Evolutionary conservation across 1,139 yeast genomes (phyloP), one percentile per base, ranked within the genome.

Genomic region (Pichia terricola): DNA sequence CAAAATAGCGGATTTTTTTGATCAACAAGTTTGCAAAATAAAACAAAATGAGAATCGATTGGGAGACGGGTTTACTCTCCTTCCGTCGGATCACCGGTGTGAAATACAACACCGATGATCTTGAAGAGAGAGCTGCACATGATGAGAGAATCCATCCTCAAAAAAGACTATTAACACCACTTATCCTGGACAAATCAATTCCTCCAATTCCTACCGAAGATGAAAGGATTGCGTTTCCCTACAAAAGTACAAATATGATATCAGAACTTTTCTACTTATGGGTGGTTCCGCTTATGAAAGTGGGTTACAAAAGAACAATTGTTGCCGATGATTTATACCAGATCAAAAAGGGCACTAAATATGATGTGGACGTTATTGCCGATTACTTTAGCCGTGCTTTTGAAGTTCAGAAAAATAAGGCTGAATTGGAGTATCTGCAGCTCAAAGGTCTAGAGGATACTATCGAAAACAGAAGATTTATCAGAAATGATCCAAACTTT

Each of bases 231-330:
- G 58, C 54, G 2, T 74, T 64, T 53, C 81, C 80, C 0, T 58
- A 62, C 43, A 53, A 57, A 38, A 58, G 54, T 36, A 56, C 68
- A 1, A 66, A 66, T 45, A 47, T 65, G 6, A 26, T 70, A 10
- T 66, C 67, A 22, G 59, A 52, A 39, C 22, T 66, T 2, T 72
- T 78, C 39, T 77, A 77, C 52, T 61, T 69, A 59, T 82, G 91
- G 91, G 66, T 79, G 37, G 49, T 63, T 16, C 84, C 86, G 0
- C 48, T 81, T 3, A 54, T 82, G 55, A 68, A 64, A 35, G 74
- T 73, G 3, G 94, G 94, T 1, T 84, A 83, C 57, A 70, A 70
- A 45, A 69, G 94, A 53, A 79, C 86, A 0, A 61, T 84, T 34
- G 77, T 75, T 42, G 76, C 79, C 6, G 71, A 74, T 43, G 94